These are phyloP conservation scores for Nothopassalora personata DNA, from an alignment of 2,329 filamentous ascomycete species.

Conservation along the genomic window DNA sequence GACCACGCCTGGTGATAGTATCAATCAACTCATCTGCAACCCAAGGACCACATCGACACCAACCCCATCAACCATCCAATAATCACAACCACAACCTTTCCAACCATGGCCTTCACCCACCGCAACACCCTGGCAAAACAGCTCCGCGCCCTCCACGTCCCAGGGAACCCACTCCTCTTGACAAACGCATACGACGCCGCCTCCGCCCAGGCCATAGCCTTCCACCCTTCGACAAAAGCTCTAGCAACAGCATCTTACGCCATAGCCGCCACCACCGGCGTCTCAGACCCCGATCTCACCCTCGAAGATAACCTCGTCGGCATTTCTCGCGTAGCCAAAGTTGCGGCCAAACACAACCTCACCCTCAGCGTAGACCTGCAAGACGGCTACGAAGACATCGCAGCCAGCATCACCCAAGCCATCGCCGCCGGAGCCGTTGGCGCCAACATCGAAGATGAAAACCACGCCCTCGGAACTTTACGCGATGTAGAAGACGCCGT, in stretches of 20 bases:
- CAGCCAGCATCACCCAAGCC: constrained; percentile 41
- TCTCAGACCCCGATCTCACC: constrained; percentile 40
- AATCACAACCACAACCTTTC: too few species aligned
- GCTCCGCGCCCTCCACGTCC: constrained; percentile 43
- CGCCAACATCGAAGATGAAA: constrained; percentile 55
- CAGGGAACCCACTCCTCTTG: constrained; percentile 49
- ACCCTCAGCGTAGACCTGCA: constrained; percentile 56
- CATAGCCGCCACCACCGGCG: constrained; percentile 31
- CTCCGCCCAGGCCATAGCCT: constrained; percentile 44
- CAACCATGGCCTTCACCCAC: constrained; percentile 8
- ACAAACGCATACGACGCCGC: constrained; percentile 53
- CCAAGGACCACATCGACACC: too few species aligned
- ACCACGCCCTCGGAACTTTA: constrained; percentile 34
- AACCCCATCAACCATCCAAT: too few species aligned
- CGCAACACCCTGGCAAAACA: constrained; percentile 9
- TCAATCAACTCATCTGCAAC: too few species aligned
- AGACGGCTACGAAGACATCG: constrained; percentile 54
- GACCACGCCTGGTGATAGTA: too few species aligned
- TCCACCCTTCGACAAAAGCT: constrained; percentile 41
- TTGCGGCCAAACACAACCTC: constrained; percentile 38
- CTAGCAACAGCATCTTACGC: constrained; percentile 36
- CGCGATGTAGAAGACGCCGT: constrained; percentile 46
- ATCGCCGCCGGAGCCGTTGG: constrained; percentile 52
- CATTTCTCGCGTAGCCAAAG: constrained; percentile 38
- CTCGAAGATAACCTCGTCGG: constrained; percentile 49